phyloP scores from a whole-genome alignment of 495 filamentous ascomycete genomes.

The Rusavskia elegans region DNA sequence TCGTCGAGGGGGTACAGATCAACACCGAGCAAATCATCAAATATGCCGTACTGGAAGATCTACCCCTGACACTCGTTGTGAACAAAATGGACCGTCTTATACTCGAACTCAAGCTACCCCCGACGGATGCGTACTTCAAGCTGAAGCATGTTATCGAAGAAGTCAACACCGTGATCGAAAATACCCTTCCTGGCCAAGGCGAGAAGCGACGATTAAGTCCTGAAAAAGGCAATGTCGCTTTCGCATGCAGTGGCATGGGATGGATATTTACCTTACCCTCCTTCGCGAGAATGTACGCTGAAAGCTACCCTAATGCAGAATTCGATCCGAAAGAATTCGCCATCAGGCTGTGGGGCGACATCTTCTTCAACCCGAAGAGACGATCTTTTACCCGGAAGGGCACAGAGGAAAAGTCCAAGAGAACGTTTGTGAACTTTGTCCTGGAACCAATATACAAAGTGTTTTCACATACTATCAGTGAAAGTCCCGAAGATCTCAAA shows the following conservation, averaged over 20 bases:
- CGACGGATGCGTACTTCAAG: conserved; percentile 95
- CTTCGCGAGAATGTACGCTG: conserved; percentile 91
- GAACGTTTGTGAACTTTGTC: conserved; percentile 88
- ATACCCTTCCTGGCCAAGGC: conserved; percentile 67
- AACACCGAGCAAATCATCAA: conserved; percentile 96
- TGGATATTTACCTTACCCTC: conserved; percentile 93
- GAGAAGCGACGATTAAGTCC: conserved; percentile 72
- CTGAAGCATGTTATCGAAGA: conserved; percentile 95
- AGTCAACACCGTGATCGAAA: conserved; percentile 90
- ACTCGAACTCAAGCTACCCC: conserved; percentile 85
- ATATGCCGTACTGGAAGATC: conserved; percentile 77
- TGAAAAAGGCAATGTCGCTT: conserved; percentile 93
- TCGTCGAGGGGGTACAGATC: conserved; percentile 94
- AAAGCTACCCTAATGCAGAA: conserved; percentile 50
- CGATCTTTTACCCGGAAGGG: conserved; percentile 82
- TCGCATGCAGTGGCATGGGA: conserved; percentile 81
- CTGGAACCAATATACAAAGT: conserved; percentile 96
- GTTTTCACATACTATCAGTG: conserved; percentile 88
- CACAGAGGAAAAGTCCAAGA: conserved; percentile 61
- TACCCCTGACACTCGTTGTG: conserved; percentile 77
- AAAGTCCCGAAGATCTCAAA: conserved; percentile 76
- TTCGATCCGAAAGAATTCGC: conserved; percentile 70
- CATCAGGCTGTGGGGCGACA: conserved; percentile 79
- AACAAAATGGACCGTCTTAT: conserved; percentile 97
- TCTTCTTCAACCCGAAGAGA: conserved; percentile 84